Conservation (phyloP, 139 green algal species). For the Chlorella vulgaris region DNA sequence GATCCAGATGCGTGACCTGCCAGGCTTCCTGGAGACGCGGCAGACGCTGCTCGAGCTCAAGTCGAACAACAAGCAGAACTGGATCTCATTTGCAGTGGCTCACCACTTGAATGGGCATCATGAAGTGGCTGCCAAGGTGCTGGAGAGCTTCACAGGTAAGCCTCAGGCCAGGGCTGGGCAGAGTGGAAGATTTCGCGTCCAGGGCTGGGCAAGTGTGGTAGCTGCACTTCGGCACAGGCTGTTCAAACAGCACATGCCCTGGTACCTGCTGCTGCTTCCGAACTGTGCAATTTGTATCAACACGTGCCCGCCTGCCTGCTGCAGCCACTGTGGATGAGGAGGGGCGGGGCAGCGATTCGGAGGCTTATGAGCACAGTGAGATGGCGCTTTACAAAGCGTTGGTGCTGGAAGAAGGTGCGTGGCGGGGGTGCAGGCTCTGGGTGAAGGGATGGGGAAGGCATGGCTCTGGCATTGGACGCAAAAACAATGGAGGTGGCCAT, state of each 20-base stretch:
- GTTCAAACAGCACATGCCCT: no score
- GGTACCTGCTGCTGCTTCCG: no score
- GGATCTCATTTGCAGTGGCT: conserved; percentile 90
- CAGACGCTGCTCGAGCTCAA: conserved; percentile 86
- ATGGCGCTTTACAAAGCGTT: conserved; percentile 92
- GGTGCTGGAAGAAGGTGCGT: conserved; percentile 84
- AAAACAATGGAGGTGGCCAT: no score
- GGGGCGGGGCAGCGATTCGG: conserved; percentile 12
- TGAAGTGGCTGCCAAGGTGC: conserved; percentile 73
- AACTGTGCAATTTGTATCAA: no score
- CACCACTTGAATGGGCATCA: conserved; percentile 88
- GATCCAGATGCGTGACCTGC: conserved; percentile 93
- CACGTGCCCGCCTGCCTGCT: background rate
- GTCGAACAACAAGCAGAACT: conserved; percentile 83
- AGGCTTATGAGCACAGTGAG: conserved; percentile 97
- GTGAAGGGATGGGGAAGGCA: background rate
- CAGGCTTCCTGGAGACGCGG: conserved; percentile 91
- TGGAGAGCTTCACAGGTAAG: conserved; percentile 43
- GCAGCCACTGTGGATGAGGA: conserved; percentile 39
- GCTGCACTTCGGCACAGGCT: no score
- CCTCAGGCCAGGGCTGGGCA: background rate
- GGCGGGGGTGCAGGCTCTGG: conserved; percentile 56
- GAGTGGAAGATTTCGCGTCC: background rate
- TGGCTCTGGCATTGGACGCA: background rate
- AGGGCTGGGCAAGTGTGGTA: no score